phyloP scores from a whole-genome alignment of 2,329 filamentous ascomycete genomes.

The Myriangium duriaei region DNA sequence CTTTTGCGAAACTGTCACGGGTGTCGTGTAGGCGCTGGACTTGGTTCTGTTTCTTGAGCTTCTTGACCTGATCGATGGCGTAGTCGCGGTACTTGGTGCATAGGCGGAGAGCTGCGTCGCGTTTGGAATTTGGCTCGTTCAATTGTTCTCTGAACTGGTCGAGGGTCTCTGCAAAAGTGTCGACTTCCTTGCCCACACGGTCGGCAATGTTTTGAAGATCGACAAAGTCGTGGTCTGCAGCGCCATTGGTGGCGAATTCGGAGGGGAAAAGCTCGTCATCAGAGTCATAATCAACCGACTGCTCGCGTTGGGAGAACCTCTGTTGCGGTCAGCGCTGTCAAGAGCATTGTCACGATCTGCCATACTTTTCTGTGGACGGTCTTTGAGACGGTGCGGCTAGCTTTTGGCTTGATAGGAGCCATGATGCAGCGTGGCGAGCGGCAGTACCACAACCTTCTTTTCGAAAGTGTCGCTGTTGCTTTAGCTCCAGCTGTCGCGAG shows the following conservation, averaged over 20 bases:
- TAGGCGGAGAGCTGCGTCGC: slow-evolving; percentile 52
- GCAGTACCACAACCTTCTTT: too few species aligned
- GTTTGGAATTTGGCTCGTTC: slow-evolving; percentile 39
- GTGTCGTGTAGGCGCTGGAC: slow-evolving; percentile 24
- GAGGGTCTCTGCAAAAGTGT: slow-evolving; percentile 70
- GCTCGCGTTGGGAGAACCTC: neutral
- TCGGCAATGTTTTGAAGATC: slow-evolving; percentile 52
- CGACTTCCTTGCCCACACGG: slow-evolving; percentile 66
- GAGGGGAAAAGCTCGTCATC: slow-evolving; percentile 10
- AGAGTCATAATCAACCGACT: neutral
- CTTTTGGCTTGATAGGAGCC: slow-evolving; percentile 7
- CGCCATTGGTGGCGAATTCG: slow-evolving; percentile 3
- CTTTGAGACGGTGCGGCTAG: slow-evolving; percentile 4
- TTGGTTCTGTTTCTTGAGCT: slow-evolving; percentile 33
- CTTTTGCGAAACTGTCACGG: slow-evolving; percentile 16
- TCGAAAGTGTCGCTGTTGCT: too few species aligned
- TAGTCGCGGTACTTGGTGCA: slow-evolving; percentile 35
- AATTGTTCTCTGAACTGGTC: slow-evolving; percentile 54
- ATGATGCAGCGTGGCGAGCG: too few species aligned
- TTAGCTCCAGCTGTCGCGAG: too few species aligned
- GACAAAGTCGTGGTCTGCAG: slow-evolving; percentile 16
- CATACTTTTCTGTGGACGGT: slow-evolving; percentile 10
- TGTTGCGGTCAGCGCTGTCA: neutral
- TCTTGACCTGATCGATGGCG: slow-evolving; percentile 36
- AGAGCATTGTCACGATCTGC: neutral